These are phyloP conservation scores for Friedmanniomyces simplex DNA, from an alignment of 495 filamentous ascomycete genomes.

Conservation along the genomic window DNA sequence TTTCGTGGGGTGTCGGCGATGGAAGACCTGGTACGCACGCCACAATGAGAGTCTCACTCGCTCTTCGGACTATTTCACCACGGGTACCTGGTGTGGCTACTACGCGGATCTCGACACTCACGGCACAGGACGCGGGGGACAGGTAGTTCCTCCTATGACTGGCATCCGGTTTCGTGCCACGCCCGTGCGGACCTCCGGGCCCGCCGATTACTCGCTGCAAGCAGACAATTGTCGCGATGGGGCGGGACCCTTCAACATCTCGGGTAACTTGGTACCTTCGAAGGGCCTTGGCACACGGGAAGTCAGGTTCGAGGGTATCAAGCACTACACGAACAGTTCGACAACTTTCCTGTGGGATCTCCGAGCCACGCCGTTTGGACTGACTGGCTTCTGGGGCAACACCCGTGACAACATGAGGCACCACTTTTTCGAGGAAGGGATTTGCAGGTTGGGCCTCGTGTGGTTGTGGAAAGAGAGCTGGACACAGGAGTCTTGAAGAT, in stretches of 20 bases:
- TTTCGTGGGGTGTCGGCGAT: no score
- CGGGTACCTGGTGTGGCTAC: neutral
- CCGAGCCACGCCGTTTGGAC: neutral
- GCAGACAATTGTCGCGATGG: neutral
- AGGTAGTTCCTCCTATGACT: neutral
- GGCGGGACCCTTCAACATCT: neutral
- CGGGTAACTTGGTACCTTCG: neutral
- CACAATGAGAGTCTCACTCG: no score
- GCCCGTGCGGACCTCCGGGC: neutral
- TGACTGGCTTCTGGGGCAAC: neutral
- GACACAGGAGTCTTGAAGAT: neutral
- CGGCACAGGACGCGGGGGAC: neutral
- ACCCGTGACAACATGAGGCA: no score
- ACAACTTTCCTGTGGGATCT: neutral
- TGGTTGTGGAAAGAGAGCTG: neutral
- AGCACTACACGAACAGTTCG: neutral
- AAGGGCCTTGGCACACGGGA: neutral
- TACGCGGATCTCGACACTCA: neutral
- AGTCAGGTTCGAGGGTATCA: neutral
- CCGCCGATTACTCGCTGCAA: neutral
- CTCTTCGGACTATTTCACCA: no score
- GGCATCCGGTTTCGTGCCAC: neutral
- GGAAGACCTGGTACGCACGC: no score
- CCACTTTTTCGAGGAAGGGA: no score
- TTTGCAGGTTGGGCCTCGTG: neutral